Evolutionary conservation across 352 stramenopile species (phyloP).

Genomic region (Pseudoperonospora humuli): DNA sequence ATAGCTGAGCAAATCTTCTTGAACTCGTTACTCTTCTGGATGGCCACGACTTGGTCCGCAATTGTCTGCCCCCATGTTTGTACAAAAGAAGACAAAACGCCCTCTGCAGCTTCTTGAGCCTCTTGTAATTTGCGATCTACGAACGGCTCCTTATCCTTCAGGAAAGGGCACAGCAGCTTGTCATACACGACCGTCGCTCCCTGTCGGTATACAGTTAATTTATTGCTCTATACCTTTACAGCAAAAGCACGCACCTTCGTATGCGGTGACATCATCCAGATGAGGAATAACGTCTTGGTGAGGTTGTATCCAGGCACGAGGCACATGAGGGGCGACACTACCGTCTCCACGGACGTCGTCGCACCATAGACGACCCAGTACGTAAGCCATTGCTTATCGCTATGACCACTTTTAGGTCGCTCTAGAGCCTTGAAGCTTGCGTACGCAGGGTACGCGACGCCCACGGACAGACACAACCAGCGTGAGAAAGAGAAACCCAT

Average conservation of each 20-base stretch:
- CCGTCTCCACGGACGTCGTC: constrained; percentile 88
- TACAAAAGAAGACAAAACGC: constrained; percentile 43
- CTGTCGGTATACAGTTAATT: constrained; percentile 12
- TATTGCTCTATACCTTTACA: background rate
- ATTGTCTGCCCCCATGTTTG: constrained; percentile 41
- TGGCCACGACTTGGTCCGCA: constrained; percentile 32
- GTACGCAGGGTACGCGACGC: constrained; percentile 59
- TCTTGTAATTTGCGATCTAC: constrained; percentile 59
- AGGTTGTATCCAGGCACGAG: constrained; percentile 93
- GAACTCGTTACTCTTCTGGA: constrained; percentile 50
- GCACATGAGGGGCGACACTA: constrained; percentile 37
- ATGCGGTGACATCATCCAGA: constrained; percentile 94
- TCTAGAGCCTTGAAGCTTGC: constrained; percentile 75
- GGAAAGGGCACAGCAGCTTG: constrained; percentile 42
- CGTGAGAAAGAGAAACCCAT: constrained; percentile 55
- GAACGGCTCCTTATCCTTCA: constrained; percentile 64
- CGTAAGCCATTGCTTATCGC: constrained; percentile 85
- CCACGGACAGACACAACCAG: constrained; percentile 40
- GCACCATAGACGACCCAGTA: constrained; percentile 96
- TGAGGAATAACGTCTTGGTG: constrained; percentile 92
- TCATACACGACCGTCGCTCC: constrained; percentile 65
- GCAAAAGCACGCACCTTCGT: constrained; percentile 46
- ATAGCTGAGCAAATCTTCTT: constrained; percentile 40
- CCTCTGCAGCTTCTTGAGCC: constrained; percentile 35
- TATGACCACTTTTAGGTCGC: constrained; percentile 29